Evolutionary conservation across 768 basidiomycete species (phyloP), one percentile per base, ranked within the genome.

Genomic region (Cytidiella melzeri): DNA sequence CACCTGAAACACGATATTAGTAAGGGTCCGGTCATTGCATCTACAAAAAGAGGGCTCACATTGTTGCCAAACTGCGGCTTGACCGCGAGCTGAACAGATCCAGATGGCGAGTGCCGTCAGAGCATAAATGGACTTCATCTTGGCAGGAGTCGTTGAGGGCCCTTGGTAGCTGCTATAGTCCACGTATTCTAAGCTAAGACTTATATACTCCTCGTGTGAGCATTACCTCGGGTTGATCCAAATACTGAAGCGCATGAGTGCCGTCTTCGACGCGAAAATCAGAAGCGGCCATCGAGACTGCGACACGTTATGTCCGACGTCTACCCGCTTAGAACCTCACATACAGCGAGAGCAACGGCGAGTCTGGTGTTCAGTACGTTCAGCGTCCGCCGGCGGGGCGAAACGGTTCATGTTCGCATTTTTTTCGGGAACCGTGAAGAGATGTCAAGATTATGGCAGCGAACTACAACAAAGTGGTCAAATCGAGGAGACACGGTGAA

Each of bases 21-120:
- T 9, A 12, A 40, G 48, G 20, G 21, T 45, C n/a, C n/a, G n/a
- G n/a, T n/a, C n/a, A n/a, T n/a, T n/a, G n/a, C n/a, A n/a, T n/a
- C n/a, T n/a, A n/a, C 23, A 39, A n/a, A n/a, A 34, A 19, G 20
- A 10, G 2, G 27, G 40, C 57, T 52, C 23, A 59, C 57, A 59
- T 45, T 59, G 57, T 27, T 48, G 50, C 20, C 43, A 59, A 3
- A 46, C 36, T n/a, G 47, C 20, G 9, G 50, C 36, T 28, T 59
- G 55, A 3, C 48, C 57, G 7, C 41, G 28, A 3, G 42, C 51
- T 4, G 57, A 56, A 21, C 47, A 43, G 21, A 51, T 25, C 27
- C 43, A 52, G 2, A 56, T 25, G 21, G 52, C 55, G 12, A 54
- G 41, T 18, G 51, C 13, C 5, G 52, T 50, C 13, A 59, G 45